Conservation (phyloP, 2,329 filamentous ascomycete genomes). For the Bipolaris cookei region DNA sequence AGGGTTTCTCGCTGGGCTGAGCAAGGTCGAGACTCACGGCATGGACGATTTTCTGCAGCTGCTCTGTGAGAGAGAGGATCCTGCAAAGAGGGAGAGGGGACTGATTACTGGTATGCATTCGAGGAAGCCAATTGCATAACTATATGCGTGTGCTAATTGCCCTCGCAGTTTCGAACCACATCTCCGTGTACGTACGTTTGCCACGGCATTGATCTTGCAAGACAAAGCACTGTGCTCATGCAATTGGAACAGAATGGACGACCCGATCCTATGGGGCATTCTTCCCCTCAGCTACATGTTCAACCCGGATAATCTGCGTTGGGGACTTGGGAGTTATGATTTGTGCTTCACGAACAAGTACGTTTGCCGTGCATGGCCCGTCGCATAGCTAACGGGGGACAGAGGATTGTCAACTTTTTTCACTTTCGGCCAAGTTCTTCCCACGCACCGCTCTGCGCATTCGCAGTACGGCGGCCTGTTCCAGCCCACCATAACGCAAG, state of each 20-base stretch:
- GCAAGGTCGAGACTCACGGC: conserved; percentile 76
- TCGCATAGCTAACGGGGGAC: conserved; percentile 22
- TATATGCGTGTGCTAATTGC: conserved; percentile 15
- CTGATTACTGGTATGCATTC: conserved; percentile 74
- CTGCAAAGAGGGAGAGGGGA: conserved; percentile 71
- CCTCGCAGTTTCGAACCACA: conserved; percentile 78
- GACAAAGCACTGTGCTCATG: conserved; percentile 23
- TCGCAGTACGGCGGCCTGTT: conserved; percentile 83
- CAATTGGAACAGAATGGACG: conserved; percentile 72
- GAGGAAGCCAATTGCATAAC: neutral
- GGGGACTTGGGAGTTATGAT: conserved; percentile 91
- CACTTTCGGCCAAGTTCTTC: conserved; percentile 84
- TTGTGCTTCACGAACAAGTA: conserved; percentile 92
- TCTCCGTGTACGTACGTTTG: conserved; percentile 76
- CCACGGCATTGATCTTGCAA: neutral
- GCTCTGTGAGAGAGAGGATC: conserved; percentile 74
- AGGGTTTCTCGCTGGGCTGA: conserved; percentile 76
- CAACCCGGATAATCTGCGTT: conserved; percentile 77
- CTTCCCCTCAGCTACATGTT: conserved; percentile 77
- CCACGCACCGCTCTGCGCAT: conserved; percentile 81
- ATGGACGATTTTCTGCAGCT: conserved; percentile 76
- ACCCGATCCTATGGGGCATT: conserved; percentile 92
- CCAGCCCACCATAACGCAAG: conserved; percentile 86
- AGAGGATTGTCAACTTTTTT: conserved; percentile 81
- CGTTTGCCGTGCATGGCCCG: conserved; percentile 22